These are phyloP conservation scores for Cystobasidium onofrii DNA, from an alignment of 768 basidiomycete species.

Conservation along the genomic window DNA sequence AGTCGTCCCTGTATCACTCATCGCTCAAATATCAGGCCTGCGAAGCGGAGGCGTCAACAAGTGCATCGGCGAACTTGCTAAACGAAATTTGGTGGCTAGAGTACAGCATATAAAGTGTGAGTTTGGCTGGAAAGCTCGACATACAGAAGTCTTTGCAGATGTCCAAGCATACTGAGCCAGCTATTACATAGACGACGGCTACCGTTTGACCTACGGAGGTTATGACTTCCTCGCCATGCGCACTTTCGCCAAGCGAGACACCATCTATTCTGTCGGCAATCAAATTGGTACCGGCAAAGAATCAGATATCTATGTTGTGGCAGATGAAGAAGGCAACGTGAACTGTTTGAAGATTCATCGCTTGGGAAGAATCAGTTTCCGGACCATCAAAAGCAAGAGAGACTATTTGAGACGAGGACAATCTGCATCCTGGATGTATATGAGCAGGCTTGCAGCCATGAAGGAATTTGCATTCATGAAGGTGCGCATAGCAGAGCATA, in stretches of 20 bases:
- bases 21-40: slow-evolving; percentile 86
- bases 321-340: slow-evolving; percentile 70
- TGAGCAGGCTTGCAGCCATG: slow-evolving; percentile 89
- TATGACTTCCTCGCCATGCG: slow-evolving; percentile 93
- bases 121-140: slow-evolving; percentile 38
- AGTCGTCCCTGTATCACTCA: slow-evolving; percentile 77
- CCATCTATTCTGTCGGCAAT: slow-evolving; percentile 84
- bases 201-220: slow-evolving; percentile 94
- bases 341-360: slow-evolving; percentile 90
- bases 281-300: slow-evolving; percentile 99
- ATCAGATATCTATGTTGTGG: slow-evolving; percentile 86
- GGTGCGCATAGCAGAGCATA: slow-evolving; percentile 49
- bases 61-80: slow-evolving; percentile 76
- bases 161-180: neutral
- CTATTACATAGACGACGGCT: slow-evolving; percentile 71
- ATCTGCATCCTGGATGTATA: slow-evolving; percentile 98
- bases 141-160: too few relatives aligned
- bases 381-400: slow-evolving; percentile 89
- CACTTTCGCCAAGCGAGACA: slow-evolving; percentile 79
- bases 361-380: slow-evolving; percentile 92
- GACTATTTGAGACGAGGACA: slow-evolving; percentile 94
- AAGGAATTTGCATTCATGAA: slow-evolving; percentile 99
- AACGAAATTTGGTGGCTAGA: slow-evolving; percentile 77
- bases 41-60: slow-evolving; percentile 91
- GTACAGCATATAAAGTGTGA: slow-evolving; percentile 89